Evolutionary conservation across 2,329 filamentous ascomycete genomes (phyloP), one percentile per base, ranked within the genome.

Genomic region (Cadophora sp.): DNA sequence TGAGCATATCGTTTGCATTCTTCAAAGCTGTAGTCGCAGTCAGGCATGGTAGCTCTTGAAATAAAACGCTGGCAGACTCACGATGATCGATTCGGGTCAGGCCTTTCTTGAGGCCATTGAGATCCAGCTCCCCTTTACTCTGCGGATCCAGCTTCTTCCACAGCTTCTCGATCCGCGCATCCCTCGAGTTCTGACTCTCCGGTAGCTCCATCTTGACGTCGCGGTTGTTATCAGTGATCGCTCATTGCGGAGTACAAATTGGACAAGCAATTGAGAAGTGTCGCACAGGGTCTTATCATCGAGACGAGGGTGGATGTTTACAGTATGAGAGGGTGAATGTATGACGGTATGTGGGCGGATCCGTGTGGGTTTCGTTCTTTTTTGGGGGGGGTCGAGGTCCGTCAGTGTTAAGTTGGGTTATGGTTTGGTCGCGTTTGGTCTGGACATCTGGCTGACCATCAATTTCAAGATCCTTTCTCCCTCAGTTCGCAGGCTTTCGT

Each of bases 71-170:
- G 64, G 63, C 62, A 66, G 70, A 78, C 89, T 81, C 81, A 97
- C 94, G 96, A 79, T 99, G 96, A 79, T 98, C 94, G 76, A 98
- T 93, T 80, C 89, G 92, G 78, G 85, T 89, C 76, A 99, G 81
- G 4, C 95, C 96, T 81, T 89, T 92, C 81, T 94, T 91, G 73
- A 99, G 82, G 39, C 89, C 94, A 78, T 91, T 89, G 71, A 96
- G 83, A 80, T 98, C 94, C 74, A 99, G 84, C 78, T 93, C 89
- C 67, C 93, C 93, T 74, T 90, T 89, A 67, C 85, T 85, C 71
- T 89, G 87, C 72, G 90, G 90, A 79, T 97, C 94, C 72, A 99
- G 86, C 75, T 87, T 89, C 77, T 83, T 83, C 94, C 95, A 98
- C 76, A 98, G 87, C 78, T 89, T 85, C 81, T 93, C 90, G 75